Percentiles rank a stretch among this genome's conserved stretches.
Evolutionary conservation across 2,329 filamentous ascomycete species (phyloP).

Genomic region (Fusarium sp.): DNA sequence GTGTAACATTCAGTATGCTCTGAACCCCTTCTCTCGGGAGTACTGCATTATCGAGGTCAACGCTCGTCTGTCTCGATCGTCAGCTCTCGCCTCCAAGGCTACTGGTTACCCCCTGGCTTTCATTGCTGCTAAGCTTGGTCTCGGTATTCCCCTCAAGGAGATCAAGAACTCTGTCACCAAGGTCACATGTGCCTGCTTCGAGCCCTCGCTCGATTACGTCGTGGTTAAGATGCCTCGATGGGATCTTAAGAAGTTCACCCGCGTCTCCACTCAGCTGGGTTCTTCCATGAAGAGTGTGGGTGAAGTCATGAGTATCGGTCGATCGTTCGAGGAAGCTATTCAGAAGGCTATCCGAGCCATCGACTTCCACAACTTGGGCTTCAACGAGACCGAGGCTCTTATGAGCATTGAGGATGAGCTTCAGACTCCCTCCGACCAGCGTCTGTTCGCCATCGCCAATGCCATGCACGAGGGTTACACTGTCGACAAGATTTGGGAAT

Average conservation of each 20-base stretch:
- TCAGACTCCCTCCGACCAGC: conserved; percentile 96
- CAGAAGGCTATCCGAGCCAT: conserved; percentile 97
- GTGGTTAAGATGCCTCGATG: conserved; percentile 99
- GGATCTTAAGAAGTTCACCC: conserved; percentile 99
- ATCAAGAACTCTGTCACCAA: conserved; percentile 97
- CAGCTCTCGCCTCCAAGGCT: conserved; percentile 93
- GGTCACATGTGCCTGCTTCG: conserved; percentile 95
- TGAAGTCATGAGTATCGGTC: conserved; percentile 97
- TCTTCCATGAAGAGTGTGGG: conserved; percentile 99
- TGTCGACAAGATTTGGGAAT: conserved; percentile 96
- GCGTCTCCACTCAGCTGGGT: conserved; percentile 93
- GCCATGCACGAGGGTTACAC: conserved; percentile 95
- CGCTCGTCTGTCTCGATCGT: conserved; percentile 92
- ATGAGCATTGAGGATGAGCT: conserved; percentile 97
- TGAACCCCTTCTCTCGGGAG: conserved; percentile 93
- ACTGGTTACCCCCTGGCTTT: conserved; percentile 97
- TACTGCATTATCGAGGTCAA: conserved; percentile 99
- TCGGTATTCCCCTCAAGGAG: conserved; percentile 94
- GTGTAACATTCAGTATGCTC: conserved; percentile 98
- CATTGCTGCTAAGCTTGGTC: conserved; percentile 94
- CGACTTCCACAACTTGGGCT: conserved; percentile 94
- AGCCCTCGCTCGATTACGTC: conserved; percentile 96
- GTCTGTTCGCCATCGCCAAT: conserved; percentile 96
- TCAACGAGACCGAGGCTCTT: conserved; percentile 87
- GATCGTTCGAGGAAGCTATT: conserved; percentile 97